phyloP scores from a whole-genome alignment of 306 rosid genomes.

The Coriaria nepalensis region DNA sequence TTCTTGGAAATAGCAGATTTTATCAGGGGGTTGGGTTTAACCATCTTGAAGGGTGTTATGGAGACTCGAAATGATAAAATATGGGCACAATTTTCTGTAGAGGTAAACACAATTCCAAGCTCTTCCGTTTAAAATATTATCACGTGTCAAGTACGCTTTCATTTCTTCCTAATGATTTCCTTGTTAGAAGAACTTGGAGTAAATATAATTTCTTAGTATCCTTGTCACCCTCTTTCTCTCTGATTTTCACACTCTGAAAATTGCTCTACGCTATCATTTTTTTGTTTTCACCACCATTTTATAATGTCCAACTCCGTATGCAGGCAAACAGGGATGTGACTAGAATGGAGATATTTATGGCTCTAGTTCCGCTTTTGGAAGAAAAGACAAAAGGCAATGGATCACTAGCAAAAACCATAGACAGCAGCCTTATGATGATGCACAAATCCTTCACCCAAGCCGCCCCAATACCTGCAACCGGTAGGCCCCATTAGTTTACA shows the following conservation, averaged over 20 bases:
- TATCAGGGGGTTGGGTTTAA: constrained; percentile 52
- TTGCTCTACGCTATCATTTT: no score
- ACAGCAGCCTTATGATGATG: constrained; percentile 42
- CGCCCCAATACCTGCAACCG: constrained; percentile 63
- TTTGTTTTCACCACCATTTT: no score
- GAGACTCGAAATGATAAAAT: constrained; percentile 47
- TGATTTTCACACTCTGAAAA: no score
- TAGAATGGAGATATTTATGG: constrained; percentile 89
- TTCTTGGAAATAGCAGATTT: constrained; percentile 70
- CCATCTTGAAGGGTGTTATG: constrained; percentile 68
- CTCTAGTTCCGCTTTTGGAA: constrained; percentile 78
- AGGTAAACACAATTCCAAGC: constrained; percentile 36
- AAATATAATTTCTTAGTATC: no score
- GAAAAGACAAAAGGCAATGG: constrained; percentile 50
- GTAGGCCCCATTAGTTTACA: constrained; percentile 49
- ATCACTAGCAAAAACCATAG: constrained; percentile 24
- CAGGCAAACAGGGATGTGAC: constrained; percentile 96
- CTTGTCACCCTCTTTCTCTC: no score
- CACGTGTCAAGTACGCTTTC: no score
- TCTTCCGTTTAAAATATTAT: no score
- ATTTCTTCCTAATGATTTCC: no score
- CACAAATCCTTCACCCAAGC: constrained; percentile 54
- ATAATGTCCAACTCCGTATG: no score
- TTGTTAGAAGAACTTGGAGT: no score
- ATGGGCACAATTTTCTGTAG: constrained; percentile 67